Evolutionary conservation across 495 filamentous ascomycete species (phyloP).

Genomic region (Penicillium turbatum): DNA sequence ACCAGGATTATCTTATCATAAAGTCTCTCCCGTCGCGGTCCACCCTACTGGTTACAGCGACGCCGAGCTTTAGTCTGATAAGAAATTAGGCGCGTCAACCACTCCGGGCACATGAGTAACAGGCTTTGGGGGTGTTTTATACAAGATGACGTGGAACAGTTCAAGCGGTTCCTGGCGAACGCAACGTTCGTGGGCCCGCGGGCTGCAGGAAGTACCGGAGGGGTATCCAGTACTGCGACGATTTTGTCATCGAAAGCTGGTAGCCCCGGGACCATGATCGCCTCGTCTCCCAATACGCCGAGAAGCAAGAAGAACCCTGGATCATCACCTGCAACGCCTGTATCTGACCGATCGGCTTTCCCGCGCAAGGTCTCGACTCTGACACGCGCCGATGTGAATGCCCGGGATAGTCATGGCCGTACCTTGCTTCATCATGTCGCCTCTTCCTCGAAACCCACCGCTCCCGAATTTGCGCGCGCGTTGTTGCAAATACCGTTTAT

Average conservation of each 20-base stretch:
- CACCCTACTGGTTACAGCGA: slow-evolving; percentile 74
- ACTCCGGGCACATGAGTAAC: slow-evolving; percentile 79
- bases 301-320: slow-evolving; percentile 39
- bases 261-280: slow-evolving; percentile 45
- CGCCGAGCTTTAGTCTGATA: slow-evolving; percentile 65
- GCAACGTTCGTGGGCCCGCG: slow-evolving; percentile 45
- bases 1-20: slow-evolving; percentile 41
- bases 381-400: slow-evolving; percentile 72
- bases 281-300: slow-evolving; percentile 44
- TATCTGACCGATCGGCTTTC: slow-evolving; percentile 22
- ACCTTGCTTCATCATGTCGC: slow-evolving; percentile 85
- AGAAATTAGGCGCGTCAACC: slow-evolving; percentile 46
- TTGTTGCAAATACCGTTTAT: slow-evolving; percentile 75
- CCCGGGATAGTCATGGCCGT: slow-evolving; percentile 68
- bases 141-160: slow-evolving; percentile 91
- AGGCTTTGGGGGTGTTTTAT: slow-evolving; percentile 93
- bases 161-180: slow-evolving; percentile 74
- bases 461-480: slow-evolving; percentile 67
- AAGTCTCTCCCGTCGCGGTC: slow-evolving; percentile 75
- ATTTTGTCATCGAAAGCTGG: slow-evolving; percentile 35
- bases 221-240: slow-evolving; percentile 15
- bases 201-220: slow-evolving; percentile 27
- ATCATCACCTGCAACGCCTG: slow-evolving; percentile 27
- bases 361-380: slow-evolving; percentile 30
- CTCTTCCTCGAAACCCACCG: slow-evolving; percentile 64